Evolutionary conservation across 1,284 basidiomycete genomes (phyloP).

Genomic region (Gomphus bonarii): DNA sequence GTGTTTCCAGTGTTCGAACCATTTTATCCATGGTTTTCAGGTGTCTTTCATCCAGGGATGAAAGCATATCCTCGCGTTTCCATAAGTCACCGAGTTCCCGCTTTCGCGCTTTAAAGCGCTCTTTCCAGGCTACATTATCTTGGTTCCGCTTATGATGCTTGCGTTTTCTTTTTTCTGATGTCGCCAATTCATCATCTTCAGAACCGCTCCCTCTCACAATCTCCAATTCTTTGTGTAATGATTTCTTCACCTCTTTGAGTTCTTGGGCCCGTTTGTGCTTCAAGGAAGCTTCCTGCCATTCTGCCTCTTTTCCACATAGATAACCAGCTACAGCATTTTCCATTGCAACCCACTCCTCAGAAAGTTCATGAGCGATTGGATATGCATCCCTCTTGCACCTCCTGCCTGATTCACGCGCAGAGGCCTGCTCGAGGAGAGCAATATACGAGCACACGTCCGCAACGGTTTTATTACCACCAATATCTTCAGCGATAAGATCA

Average conservation of each 20-base stretch:
- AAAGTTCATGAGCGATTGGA: conserved; percentile 39
- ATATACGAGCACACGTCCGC: conserved; percentile 55
- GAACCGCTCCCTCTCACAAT: conserved; percentile 15
- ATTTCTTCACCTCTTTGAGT: conserved; percentile 14
- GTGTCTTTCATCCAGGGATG: conserved; percentile 25
- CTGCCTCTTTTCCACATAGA: conserved; percentile 26
- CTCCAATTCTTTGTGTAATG: conserved; percentile 12
- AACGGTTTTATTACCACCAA: conserved; percentile 45
- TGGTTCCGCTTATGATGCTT: conserved; percentile 10
- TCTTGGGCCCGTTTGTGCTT: conserved; percentile 12
- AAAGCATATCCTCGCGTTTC: conserved; percentile 29
- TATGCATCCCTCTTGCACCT: conserved; percentile 11
- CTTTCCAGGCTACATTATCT: conserved; percentile 16
- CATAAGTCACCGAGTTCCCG: conserved; percentile 20
- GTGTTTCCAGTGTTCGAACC: conserved; percentile 28
- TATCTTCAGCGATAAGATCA: conserved; percentile 57
- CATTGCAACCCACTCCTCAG: conserved; percentile 42
- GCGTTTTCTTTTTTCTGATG: conserved; percentile 9
- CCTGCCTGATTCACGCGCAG: conserved; percentile 28
- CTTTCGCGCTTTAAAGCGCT: not conserved
- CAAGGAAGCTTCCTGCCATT: conserved; percentile 19
- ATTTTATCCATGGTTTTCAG: conserved; percentile 39
- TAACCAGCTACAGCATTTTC: conserved; percentile 48
- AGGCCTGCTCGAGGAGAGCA: conserved; percentile 33
- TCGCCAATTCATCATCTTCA: conserved; percentile 11